Evolutionary conservation across 805 yeast genomes (phyloP), one percentile per base, ranked within the genome.

Genomic region (Wickerhamomyces sydowiorum): DNA sequence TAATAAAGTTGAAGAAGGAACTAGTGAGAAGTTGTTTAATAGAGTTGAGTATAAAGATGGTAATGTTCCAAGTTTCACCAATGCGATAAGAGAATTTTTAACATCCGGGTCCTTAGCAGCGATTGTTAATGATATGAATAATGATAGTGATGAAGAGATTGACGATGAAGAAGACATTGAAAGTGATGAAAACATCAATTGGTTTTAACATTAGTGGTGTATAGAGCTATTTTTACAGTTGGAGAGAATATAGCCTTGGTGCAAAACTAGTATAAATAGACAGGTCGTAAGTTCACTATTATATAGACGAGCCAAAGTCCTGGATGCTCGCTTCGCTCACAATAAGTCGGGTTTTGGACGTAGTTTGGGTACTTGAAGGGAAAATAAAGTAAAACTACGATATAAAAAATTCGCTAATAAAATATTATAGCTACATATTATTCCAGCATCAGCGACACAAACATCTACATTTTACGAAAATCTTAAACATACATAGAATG

Each of bases 81-180:
- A 46, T 28, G 48, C 52, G 1, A 33, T 53, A 18, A 49, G 49
- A 37, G 52, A 50, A 3, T 44, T 53, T 21, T 36, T 51, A 36
- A 39, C 44, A 20, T 43, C 45, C 3, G 42, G 49, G 2, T 23
- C 36, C 14, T 37, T 39, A 12, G 18, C 29, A 38, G 22, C 36
- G 25, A 46, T 41, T 43, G 36, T 27, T 35, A 30, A 36, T 28
- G 40, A 39, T 34, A 22, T 34, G 28, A 22, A 32, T 32, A 27
- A 39, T 25, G 32, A 32, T 21, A 13, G 22, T 34, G 46, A 43
- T 22, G 35, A 38, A 5, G 42, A 42, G n/a, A 44, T 40, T 21
- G 36, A 36, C 12, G 51, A 44, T 15, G 39, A 40, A 18, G 46
- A 45, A 14, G 47, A 36, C 36, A 29, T 37, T 37, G 45, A 40